These are phyloP conservation scores for Xylariaceae sp. DNA, from an alignment of 2,329 filamentous ascomycete species.

Conservation along the genomic window DNA sequence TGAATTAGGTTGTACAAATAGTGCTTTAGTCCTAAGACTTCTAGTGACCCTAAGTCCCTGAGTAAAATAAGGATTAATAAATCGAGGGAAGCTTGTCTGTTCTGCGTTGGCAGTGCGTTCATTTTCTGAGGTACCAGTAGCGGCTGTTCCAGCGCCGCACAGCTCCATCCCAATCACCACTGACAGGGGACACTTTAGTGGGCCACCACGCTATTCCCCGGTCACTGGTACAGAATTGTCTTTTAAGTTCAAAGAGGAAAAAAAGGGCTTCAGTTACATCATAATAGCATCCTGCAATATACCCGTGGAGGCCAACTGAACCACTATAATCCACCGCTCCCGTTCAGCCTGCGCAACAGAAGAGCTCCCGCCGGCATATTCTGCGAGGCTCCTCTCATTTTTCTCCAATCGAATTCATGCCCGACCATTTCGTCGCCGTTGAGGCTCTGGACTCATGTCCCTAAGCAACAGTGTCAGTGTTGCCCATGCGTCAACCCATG, in stretches of 20 bases:
- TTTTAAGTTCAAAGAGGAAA: no score
- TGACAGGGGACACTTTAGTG: no score
- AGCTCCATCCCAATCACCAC: no score
- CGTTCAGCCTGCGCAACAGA: not conserved
- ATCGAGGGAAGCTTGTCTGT: no score
- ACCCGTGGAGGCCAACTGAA: not conserved
- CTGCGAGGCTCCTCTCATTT: conserved; percentile 9
- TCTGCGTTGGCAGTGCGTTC: no score
- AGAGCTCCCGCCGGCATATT: conserved; percentile 8
- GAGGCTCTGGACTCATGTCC: conserved; percentile 44
- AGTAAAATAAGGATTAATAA: no score
- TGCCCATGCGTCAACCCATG: conserved; percentile 39
- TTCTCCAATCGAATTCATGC: conserved; percentile 35
- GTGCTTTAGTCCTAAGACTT: no score
- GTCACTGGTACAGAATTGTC: no score
- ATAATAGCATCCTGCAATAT: conserved; percentile 8
- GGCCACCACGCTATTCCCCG: not conserved
- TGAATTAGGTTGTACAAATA: no score
- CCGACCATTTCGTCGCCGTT: conserved; percentile 27
- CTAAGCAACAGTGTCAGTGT: conserved; percentile 39
- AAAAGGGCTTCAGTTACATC: conserved; percentile 23
- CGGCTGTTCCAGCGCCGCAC: no score
- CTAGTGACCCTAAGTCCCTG: no score
- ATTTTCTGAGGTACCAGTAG: no score
- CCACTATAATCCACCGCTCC: not conserved